Percentiles rank a stretch among this genome's conserved stretches.
These are phyloP conservation scores for Cubamyces sp. DNA, from an alignment of 768 basidiomycete genomes.

Conservation along the genomic window DNA sequence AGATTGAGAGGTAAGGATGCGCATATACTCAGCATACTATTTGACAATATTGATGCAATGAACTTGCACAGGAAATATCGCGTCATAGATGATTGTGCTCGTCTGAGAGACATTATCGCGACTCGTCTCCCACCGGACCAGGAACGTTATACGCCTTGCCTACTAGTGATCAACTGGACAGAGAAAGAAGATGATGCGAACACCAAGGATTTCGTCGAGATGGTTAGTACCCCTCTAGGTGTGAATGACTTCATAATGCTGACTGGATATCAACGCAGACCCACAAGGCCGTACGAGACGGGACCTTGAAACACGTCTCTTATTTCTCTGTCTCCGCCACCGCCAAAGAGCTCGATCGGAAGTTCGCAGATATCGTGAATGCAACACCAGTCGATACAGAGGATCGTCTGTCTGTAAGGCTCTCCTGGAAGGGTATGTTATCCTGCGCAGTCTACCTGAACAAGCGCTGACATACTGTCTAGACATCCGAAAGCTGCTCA, in stretches of 20 bases:
- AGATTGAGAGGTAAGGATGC: conserved; percentile 61
- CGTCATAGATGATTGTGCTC: conserved; percentile 70
- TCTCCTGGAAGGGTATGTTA: conserved; percentile 51
- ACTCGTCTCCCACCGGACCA: conserved; percentile 46
- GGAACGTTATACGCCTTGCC: conserved; percentile 63
- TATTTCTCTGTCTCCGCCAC: conserved; percentile 55
- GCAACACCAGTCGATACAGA: conserved; percentile 54
- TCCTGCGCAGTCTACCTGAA: background rate
- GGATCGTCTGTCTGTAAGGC: conserved; percentile 55
- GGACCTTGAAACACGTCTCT: conserved; percentile 43
- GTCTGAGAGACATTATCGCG: conserved; percentile 66
- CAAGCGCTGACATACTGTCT: background rate
- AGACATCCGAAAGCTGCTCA: conserved; percentile 29
- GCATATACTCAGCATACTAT: background rate
- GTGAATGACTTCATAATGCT: background rate
- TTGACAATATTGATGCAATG: background rate
- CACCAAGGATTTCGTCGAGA: conserved; percentile 55
- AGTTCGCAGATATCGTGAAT: conserved; percentile 49
- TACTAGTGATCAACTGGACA: conserved; percentile 66
- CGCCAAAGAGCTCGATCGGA: conserved; percentile 60
- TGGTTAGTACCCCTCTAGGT: conserved; percentile 50
- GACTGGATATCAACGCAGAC: conserved; percentile 42
- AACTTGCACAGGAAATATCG: conserved; percentile 60
- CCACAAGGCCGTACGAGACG: conserved; percentile 49
- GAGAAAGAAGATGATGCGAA: conserved; percentile 42